phyloP scores from a whole-genome alignment of 768 basidiomycete species.

The Phlebiopsis gigantea region DNA sequence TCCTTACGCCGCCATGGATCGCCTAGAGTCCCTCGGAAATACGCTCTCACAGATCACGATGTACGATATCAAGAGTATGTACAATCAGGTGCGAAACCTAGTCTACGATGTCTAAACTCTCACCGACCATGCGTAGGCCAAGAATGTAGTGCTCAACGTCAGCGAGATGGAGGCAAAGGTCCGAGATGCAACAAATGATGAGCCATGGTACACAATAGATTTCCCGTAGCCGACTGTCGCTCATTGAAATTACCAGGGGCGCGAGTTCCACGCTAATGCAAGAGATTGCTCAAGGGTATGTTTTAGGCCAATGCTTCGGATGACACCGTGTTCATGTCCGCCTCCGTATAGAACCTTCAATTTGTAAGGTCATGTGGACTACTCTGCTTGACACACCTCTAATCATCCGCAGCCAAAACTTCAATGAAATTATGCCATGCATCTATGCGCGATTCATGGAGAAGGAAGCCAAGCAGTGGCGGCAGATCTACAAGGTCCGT shows the following conservation, averaged over 20 bases:
- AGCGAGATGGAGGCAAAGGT: conserved; percentile 98
- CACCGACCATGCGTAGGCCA: conserved; percentile 51
- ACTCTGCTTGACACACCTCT: not conserved
- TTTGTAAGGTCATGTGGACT: conserved; percentile 59
- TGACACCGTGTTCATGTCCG: conserved; percentile 8
- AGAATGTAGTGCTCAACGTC: conserved; percentile 93
- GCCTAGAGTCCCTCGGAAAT: conserved; percentile 67
- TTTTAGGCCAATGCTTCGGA: conserved; percentile 14
- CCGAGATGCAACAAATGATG: conserved; percentile 94
- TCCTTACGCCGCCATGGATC: conserved; percentile 56
- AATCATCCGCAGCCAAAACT: conserved; percentile 66
- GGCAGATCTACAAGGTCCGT: conserved; percentile 94
- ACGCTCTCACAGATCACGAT: conserved; percentile 79
- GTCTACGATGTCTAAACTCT: not conserved
- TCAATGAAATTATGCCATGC: conserved; percentile 99
- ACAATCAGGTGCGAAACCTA: conserved; percentile 64
- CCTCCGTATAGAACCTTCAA: conserved; percentile 78
- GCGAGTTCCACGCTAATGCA: conserved; percentile 98
- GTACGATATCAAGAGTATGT: conserved; percentile 93
- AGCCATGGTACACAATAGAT: conserved; percentile 77
- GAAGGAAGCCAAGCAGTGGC: conserved; percentile 97
- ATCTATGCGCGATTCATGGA: conserved; percentile 96
- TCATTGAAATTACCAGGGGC: conserved; percentile 55
- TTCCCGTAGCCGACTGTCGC: not conserved
- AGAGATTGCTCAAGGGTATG: conserved; percentile 95